These are phyloP conservation scores for Naegleria fowleri DNA, from an alignment of 208 protist species.

Conservation along the genomic window DNA sequence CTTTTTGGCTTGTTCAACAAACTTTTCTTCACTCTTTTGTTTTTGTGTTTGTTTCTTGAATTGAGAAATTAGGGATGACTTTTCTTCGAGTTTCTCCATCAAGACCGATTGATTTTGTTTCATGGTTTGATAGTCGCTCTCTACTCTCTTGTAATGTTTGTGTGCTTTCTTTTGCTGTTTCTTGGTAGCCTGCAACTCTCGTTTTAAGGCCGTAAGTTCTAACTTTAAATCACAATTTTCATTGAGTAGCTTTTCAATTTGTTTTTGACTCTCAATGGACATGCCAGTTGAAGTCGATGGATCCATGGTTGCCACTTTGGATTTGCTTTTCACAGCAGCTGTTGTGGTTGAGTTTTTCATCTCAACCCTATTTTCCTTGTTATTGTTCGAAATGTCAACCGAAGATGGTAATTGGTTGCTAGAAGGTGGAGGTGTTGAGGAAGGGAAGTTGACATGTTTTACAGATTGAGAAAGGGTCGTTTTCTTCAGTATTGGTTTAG, in stretches of 20 bases:
- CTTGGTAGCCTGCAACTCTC: background rate
- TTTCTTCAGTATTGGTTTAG: background rate
- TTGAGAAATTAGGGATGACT: background rate
- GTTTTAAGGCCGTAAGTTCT: background rate
- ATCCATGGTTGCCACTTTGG: no score
- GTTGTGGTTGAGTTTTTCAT: background rate
- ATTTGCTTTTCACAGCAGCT: background rate
- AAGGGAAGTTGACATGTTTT: background rate
- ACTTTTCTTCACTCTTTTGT: background rate
- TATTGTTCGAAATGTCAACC: background rate
- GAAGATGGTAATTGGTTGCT: background rate
- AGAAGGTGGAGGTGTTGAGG: background rate
- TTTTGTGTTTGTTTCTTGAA: constrained; percentile 8
- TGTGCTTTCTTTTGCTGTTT: background rate
- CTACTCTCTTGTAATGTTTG: background rate
- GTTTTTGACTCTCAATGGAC: background rate
- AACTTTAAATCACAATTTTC: constrained; percentile 8
- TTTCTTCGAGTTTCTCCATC: background rate
- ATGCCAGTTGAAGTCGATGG: no score
- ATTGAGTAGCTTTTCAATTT: background rate
- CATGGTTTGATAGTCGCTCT: constrained; percentile 4
- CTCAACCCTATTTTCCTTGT: background rate
- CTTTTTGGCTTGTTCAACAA: background rate
- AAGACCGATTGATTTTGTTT: background rate
- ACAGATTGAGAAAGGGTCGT: background rate